Percentiles rank a stretch among this genome's conserved stretches.
phyloP scores from a whole-genome alignment of 768 basidiomycete species.

The Chiua virens region DNA sequence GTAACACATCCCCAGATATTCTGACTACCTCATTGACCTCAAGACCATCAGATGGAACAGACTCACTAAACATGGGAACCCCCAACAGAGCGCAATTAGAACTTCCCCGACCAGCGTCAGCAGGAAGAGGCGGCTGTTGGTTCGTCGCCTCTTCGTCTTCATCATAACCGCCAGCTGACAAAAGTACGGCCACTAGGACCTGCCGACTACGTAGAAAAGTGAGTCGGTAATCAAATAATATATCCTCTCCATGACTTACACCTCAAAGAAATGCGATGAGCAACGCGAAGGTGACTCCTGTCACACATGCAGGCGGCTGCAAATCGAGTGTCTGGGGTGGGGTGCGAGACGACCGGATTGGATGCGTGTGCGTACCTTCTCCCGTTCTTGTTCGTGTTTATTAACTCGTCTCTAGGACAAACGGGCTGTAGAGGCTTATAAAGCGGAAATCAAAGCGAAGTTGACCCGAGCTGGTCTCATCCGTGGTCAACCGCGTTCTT shows the following conservation, averaged over 20 bases:
- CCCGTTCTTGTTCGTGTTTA: slow-evolving; percentile 5
- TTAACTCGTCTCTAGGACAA: slow-evolving; percentile 59
- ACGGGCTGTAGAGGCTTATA: slow-evolving; percentile 77
- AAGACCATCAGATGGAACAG: slow-evolving; percentile 35
- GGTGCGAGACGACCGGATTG: slow-evolving; percentile 83
- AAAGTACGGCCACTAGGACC: slow-evolving; percentile 50
- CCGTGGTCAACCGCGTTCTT: slow-evolving; percentile 75
- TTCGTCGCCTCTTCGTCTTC: slow-evolving; percentile 37
- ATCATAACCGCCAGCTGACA: slow-evolving; percentile 5
- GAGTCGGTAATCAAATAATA: not conserved
- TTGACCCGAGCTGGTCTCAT: slow-evolving; percentile 76
- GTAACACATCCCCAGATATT: slow-evolving; percentile 48
- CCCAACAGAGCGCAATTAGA: slow-evolving; percentile 49
- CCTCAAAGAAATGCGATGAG: slow-evolving; percentile 81
- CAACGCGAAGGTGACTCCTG: slow-evolving; percentile 80
- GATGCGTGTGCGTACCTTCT: slow-evolving; percentile 65
- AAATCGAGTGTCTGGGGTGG: slow-evolving; percentile 84
- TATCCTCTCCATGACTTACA: slow-evolving; percentile 2
- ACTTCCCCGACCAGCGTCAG: slow-evolving; percentile 51
- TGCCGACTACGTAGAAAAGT: slow-evolving; percentile 84
- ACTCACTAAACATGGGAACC: slow-evolving; percentile 31
- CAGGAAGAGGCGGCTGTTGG: slow-evolving; percentile 80
- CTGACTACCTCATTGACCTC: slow-evolving; percentile 36
- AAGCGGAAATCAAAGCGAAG: slow-evolving; percentile 81
- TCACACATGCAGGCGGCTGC: slow-evolving; percentile 76